Conservation (phyloP, 257 asterid genomes). For the Gentiana straminea region DNA sequence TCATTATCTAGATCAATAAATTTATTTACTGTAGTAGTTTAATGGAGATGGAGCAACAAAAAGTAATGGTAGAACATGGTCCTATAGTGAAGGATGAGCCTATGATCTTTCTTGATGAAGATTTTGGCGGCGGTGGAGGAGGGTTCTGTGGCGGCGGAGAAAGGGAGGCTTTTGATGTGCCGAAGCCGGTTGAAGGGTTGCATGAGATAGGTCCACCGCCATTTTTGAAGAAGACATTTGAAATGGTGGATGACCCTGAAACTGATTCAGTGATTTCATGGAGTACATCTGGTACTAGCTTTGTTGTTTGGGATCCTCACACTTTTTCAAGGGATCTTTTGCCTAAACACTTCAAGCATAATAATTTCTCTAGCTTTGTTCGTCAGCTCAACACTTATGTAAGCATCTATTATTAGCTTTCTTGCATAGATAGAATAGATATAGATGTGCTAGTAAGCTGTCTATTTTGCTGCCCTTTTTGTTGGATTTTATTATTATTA, state of each 20-base stretch:
- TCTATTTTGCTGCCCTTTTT: too few species aligned
- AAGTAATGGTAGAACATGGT: constrained; percentile 1
- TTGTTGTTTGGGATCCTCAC: constrained; percentile 83
- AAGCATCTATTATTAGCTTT: constrained; percentile 10
- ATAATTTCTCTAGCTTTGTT: constrained; percentile 85
- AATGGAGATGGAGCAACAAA: background rate
- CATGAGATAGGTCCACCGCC: constrained; percentile 72
- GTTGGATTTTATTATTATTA: too few species aligned
- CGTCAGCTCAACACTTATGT: constrained; percentile 94
- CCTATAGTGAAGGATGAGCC: constrained; percentile 56
- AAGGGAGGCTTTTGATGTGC: constrained; percentile 1
- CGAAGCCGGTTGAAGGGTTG: constrained; percentile 47
- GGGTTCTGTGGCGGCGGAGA: constrained; percentile 9
- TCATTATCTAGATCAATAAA: background rate
- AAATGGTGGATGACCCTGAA: constrained; percentile 76
- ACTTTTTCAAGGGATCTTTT: constrained; percentile 56
- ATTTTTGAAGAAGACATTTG: constrained; percentile 74
- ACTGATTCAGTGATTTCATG: constrained; percentile 72
- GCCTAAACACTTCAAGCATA: constrained; percentile 84
- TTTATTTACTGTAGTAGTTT: background rate
- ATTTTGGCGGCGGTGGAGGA: constrained; percentile 13
- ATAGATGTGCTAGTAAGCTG: too few species aligned
- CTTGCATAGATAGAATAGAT: too few species aligned
- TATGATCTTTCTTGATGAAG: constrained; percentile 25
- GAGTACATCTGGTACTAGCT: constrained; percentile 38